Percentiles rank a stretch among this genome's conserved stretches.
Conservation (phyloP, 441 rosid genomes). For the Mallotus repandus region DNA sequence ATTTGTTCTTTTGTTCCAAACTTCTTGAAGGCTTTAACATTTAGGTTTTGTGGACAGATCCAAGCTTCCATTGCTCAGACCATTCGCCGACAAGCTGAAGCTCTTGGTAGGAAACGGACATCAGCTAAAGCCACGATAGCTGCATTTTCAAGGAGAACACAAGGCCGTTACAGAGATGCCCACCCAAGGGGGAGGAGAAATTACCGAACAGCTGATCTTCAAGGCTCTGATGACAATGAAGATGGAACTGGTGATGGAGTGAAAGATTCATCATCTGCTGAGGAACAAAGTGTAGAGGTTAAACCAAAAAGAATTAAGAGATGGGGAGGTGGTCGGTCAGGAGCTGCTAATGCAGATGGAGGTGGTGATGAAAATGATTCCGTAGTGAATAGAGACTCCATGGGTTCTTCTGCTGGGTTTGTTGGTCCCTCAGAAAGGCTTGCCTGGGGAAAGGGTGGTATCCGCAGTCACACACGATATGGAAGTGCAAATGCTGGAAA, state of each 20-base stretch:
- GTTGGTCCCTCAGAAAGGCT: constrained; percentile 53
- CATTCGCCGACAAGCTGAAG: constrained; percentile 57
- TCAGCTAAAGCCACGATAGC: constrained; percentile 35
- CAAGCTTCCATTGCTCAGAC: constrained; percentile 65
- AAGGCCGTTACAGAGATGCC: constrained; percentile 34
- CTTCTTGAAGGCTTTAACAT: constrained; percentile 6
- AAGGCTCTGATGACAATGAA: constrained; percentile 52
- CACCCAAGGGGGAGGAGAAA: constrained; percentile 47
- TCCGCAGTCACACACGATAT: constrained; percentile 57
- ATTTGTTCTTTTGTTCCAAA: neutral
- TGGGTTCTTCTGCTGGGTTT: constrained; percentile 43
- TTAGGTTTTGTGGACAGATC: constrained; percentile 43
- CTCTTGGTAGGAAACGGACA: constrained; percentile 48
- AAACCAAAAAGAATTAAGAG: constrained; percentile 45
- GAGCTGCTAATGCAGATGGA: constrained; percentile 44
- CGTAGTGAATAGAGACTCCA: constrained; percentile 43
- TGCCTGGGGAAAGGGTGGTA: constrained; percentile 67
- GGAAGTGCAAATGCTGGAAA: constrained; percentile 40
- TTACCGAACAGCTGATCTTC: constrained; percentile 39
- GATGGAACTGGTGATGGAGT: constrained; percentile 48
- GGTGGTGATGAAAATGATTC: constrained; percentile 45
- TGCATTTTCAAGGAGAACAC: constrained; percentile 43
- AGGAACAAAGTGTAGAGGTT: constrained; percentile 43
- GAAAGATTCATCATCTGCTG: constrained; percentile 55
- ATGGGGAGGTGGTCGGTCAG: constrained; percentile 38